phyloP scores from a whole-genome alignment of 2,329 filamentous ascomycete genomes.

The Epichloe aotearoae region DNA sequence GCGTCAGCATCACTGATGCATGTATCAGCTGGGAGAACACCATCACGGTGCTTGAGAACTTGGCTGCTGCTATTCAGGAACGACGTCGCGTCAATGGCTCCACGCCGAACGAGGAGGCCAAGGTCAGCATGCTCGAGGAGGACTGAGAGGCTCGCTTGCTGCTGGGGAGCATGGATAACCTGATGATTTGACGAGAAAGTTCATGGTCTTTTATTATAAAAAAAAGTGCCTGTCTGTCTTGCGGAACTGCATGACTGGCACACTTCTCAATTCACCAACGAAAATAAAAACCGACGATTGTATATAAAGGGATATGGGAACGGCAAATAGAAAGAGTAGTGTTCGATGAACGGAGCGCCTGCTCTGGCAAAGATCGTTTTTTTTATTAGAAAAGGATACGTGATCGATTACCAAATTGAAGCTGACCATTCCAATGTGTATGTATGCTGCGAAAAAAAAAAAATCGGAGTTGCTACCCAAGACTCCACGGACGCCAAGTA shows the following conservation, averaged over 20 bases:
- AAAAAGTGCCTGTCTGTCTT: not conserved
- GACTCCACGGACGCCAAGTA: conserved; percentile 1
- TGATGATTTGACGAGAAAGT: conserved; percentile 1
- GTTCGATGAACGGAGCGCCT: not conserved
- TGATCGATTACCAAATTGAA: too few relatives aligned
- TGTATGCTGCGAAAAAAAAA: not conserved
- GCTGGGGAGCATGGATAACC: not conserved
- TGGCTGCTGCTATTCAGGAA: conserved; percentile 70
- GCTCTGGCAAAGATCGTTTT: not conserved
- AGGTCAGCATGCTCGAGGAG: conserved; percentile 37
- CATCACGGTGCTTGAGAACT: conserved; percentile 65
- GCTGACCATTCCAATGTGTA: not conserved
- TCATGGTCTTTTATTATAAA: not conserved
- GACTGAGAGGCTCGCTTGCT: conserved; percentile 23
- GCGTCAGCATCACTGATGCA: conserved; percentile 89
- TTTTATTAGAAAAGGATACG: not conserved
- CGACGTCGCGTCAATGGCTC: conserved; percentile 46
- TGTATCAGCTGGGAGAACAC: conserved; percentile 92
- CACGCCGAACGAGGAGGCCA: conserved; percentile 16
- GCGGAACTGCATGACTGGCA: not conserved
- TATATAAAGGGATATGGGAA: not conserved
- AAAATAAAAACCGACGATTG: not conserved
- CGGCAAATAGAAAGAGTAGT: not conserved
- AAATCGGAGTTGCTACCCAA: not conserved
- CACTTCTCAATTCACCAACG: not conserved